phyloP scores from a whole-genome alignment of 805 yeast species.

The Barnettozyma sp. region DNA sequence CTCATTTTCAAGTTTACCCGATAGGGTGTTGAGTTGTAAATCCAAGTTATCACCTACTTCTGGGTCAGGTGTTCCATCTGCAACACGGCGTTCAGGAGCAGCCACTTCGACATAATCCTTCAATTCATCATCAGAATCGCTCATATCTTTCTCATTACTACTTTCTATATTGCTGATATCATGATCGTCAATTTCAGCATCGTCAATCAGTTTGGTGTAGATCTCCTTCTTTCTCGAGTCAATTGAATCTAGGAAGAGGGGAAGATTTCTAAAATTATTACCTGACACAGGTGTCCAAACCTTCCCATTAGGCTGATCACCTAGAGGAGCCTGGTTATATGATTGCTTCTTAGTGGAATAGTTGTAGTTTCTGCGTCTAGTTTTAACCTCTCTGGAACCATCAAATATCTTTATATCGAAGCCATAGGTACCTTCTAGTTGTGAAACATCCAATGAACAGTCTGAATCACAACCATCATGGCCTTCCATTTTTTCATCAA shows the following conservation, averaged over 20 bases:
- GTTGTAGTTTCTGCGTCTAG: conserved; percentile 15
- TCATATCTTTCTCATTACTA: neutral
- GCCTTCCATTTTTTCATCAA: conserved; percentile 19
- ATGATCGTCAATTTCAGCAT: neutral
- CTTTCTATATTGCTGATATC: neutral
- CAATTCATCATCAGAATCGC: conserved; percentile 1
- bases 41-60: conserved; percentile 8
- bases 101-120: conserved; percentile 10
- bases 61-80: neutral
- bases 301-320: conserved; percentile 14
- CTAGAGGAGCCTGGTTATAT: neutral
- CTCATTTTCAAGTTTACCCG: conserved; percentile 7
- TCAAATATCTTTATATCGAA: conserved; percentile 40
- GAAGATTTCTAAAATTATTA: conserved; percentile 36
- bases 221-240: conserved; percentile 24
- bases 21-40: conserved; percentile 3
- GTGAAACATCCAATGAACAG: conserved; percentile 47
- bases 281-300: conserved; percentile 40
- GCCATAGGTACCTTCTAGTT: conserved; percentile 41
- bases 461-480: conserved; percentile 40
- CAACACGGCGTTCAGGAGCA: too few relatives aligned
- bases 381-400: conserved; percentile 19
- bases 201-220: conserved; percentile 24
- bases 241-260: conserved; percentile 30
- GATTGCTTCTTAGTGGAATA: conserved; percentile 1